Base-by-base conservation (phyloP, 75 land plant species). In the Pinus taeda region DNA sequence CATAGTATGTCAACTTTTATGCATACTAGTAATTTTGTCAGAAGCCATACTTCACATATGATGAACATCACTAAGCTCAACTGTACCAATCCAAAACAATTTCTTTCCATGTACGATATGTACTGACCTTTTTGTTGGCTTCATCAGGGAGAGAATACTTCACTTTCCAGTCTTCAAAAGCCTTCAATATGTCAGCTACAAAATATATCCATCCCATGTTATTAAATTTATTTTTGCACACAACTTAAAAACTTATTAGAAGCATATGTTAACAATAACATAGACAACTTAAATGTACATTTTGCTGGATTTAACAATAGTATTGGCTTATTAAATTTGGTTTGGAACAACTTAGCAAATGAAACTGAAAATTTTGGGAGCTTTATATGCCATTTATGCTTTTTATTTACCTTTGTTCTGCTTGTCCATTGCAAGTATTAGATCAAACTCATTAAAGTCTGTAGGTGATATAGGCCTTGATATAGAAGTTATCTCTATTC, bases 371-470 rank as follows among this genome's bases (percentile, higher is more conserved):
- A 57, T 15, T 6, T 4, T 14, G 24, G 74, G 20, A 56, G 57
- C 36, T 73, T 56, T 22, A 73, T 24, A 20, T 56, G 20, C 22
- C 33, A 4, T 73, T 20, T 5, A 33, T 17, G 0, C 0, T 20
- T 60, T 60, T 60, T 18, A 21, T 20, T 55, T 74, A 93, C 99
- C 93, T 95, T 78, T 88, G 79, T 97, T 97, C 61, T 93, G 88
- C 85, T 83, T 88, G 81, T 97, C 99, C 99, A 97, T 97, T 64
- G 98, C 98, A 60, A 97, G 85, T 73, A 97, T 95, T 56, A 97
- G 86, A 85, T 97, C 96, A 83, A 95, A 97, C 37, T 93, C 91
- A 26, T 79, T 85, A 76, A 97, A 97, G 83, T 97, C 99, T 21
- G 98, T 91, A 15, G 96, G 93, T 64, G 75, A 75, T 61, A 97